These are phyloP conservation scores for Boletus huronensis DNA, from an alignment of 768 basidiomycete genomes.

Conservation along the genomic window DNA sequence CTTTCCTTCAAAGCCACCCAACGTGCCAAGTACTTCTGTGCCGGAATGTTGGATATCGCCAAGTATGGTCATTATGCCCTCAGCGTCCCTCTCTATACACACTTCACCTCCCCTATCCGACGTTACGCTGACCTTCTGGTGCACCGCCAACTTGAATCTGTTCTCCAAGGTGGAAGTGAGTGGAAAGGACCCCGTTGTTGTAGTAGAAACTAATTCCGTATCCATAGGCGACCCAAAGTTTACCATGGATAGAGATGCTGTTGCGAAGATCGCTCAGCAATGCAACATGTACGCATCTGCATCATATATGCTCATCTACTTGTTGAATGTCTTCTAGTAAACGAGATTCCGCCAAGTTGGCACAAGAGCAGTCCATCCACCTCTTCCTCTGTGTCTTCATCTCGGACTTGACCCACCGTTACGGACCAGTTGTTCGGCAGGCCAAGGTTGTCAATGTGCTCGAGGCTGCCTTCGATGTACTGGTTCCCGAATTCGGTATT, in stretches of 20 bases:
- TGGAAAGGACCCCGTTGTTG: neutral
- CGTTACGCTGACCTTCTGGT: constrained; percentile 93
- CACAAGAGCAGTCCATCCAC: constrained; percentile 95
- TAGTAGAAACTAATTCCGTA: constrained; percentile 4
- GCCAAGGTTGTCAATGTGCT: constrained; percentile 94
- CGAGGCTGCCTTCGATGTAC: constrained; percentile 97
- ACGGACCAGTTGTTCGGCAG: constrained; percentile 92
- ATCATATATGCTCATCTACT: neutral
- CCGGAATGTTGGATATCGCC: constrained; percentile 98
- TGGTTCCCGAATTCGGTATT: constrained; percentile 95
- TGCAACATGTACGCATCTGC: constrained; percentile 79
- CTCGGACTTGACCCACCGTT: constrained; percentile 88
- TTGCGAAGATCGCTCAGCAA: constrained; percentile 96
- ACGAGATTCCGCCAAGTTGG: constrained; percentile 85
- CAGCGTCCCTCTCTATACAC: constrained; percentile 87
- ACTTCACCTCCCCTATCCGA: constrained; percentile 90
- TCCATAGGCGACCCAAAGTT: constrained; percentile 76
- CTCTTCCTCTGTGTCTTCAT: constrained; percentile 94
- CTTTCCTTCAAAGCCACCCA: constrained; percentile 90
- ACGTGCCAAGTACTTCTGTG: constrained; percentile 96
- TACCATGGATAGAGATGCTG: constrained; percentile 95
- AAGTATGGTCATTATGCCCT: constrained; percentile 95
- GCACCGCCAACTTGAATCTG: constrained; percentile 93
- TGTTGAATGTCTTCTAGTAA: constrained; percentile 49
- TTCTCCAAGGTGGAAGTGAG: constrained; percentile 68